phyloP scores from a whole-genome alignment of 371 early-diverging fungal species.

The Circinella umbellata region DNA sequence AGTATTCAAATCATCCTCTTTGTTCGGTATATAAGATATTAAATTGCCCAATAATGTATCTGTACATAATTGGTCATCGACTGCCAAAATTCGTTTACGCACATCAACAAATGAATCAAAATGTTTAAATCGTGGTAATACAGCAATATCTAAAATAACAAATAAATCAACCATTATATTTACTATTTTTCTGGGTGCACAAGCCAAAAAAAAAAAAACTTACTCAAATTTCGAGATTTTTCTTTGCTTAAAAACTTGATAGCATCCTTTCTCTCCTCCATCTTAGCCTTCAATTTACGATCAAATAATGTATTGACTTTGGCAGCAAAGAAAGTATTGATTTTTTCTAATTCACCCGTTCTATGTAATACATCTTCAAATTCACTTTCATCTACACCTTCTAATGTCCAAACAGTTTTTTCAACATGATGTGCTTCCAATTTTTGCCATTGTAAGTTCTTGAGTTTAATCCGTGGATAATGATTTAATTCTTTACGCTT shows the following conservation, averaged over 20 bases:
- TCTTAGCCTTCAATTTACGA: constrained; percentile 18
- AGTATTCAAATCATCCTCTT: constrained; percentile 48
- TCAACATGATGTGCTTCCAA: constrained; percentile 24
- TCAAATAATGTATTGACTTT: constrained; percentile 36
- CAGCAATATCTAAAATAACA: constrained; percentile 39
- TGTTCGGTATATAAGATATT: constrained; percentile 39
- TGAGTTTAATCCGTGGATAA: constrained; percentile 35
- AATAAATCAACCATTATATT: background rate
- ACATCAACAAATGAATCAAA: constrained; percentile 40
- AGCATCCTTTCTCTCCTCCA: constrained; percentile 27
- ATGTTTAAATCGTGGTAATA: constrained; percentile 40
- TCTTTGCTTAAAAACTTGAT: constrained; percentile 41
- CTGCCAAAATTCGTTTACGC: constrained; percentile 31
- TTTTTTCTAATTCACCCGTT: constrained; percentile 29
- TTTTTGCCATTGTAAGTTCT: constrained; percentile 46
- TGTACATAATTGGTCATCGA: constrained; percentile 47
- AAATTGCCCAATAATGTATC: constrained; percentile 58
- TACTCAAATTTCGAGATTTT: constrained; percentile 48
- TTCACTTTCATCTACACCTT: constrained; percentile 24
- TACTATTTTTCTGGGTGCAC: background rate
- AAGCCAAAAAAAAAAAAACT: constrained; percentile 4
- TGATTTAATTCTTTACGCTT: constrained; percentile 32
- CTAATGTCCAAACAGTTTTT: constrained; percentile 35
- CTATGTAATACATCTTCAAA: constrained; percentile 30
- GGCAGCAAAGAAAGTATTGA: constrained; percentile 35